Evolutionary conservation across 2,329 filamentous ascomycete genomes (phyloP).

Genomic region (Trichoderma atroviride): DNA sequence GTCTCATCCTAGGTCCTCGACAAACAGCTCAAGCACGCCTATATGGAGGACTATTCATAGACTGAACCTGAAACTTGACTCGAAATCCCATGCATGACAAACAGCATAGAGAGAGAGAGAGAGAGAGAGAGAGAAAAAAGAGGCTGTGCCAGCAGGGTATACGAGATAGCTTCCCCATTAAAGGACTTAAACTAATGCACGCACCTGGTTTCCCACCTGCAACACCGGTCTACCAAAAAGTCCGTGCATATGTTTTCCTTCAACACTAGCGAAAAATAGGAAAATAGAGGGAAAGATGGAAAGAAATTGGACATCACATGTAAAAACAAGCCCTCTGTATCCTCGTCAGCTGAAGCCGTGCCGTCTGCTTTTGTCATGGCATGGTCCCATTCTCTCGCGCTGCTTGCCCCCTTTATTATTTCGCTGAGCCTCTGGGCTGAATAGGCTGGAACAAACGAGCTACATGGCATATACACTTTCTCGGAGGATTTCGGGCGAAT

Average conservation of each 20-base stretch:
- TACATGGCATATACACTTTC: not conserved
- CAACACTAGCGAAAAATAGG: not conserved
- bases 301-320: constrained; percentile 12
- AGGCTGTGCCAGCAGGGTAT: constrained; percentile 3
- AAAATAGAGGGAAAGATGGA: not conserved
- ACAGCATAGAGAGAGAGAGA: not conserved
- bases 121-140: not conserved
- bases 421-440: not conserved
- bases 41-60: not conserved
- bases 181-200: not conserved
- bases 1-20: not conserved
- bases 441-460: not conserved
- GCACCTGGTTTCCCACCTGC: constrained; percentile 6
- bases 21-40: not conserved
- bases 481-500: not conserved
- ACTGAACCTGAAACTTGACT: not conserved
- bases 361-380: not conserved
- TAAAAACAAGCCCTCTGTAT: not conserved
- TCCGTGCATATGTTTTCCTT: not conserved
- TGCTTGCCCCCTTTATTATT: not conserved
- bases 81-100: not conserved
- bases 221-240: not conserved
- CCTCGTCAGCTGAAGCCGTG: not conserved
- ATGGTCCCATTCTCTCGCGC: not conserved
- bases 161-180: constrained; percentile 3